Evolutionary conservation across 106 monocot species (phyloP).

Genomic region (Gastrodia elata): DNA sequence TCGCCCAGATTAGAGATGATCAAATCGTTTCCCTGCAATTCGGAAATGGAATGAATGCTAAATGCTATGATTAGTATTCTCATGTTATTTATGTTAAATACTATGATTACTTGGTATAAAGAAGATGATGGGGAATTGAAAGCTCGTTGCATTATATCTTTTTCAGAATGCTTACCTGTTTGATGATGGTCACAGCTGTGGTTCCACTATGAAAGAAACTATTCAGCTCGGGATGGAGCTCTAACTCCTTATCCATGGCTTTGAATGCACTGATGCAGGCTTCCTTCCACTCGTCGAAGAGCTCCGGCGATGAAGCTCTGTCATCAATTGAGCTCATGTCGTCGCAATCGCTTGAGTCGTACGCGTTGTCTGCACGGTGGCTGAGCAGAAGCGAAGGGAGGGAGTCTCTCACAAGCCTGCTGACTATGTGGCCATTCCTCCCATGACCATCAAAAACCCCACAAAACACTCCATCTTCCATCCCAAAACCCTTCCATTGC

Average conservation of each 20-base stretch:
- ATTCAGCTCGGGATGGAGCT: slow-evolving; percentile 32
- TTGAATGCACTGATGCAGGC: slow-evolving; percentile 65
- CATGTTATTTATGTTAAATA: too few relatives aligned
- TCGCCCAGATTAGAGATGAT: slow-evolving; percentile 95
- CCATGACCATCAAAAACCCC: slow-evolving; percentile 97
- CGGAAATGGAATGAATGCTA: slow-evolving; percentile 7
- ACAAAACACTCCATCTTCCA: slow-evolving; percentile 68
- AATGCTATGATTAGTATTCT: too few relatives aligned
- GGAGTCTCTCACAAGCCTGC: slow-evolving; percentile 62
- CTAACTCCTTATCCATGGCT: slow-evolving; percentile 78
- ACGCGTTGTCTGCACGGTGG: slow-evolving; percentile 20
- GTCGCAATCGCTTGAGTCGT: slow-evolving; percentile 13
- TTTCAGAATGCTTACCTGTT: slow-evolving; percentile 66
- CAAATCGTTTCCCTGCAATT: slow-evolving; percentile 55
- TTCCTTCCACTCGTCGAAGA: slow-evolving; percentile 81
- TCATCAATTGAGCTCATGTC: slow-evolving; percentile 23
- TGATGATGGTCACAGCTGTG: slow-evolving; percentile 75
- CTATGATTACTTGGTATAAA: too few relatives aligned
- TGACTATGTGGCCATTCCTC: slow-evolving; percentile 66
- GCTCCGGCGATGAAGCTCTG: slow-evolving; percentile 36
- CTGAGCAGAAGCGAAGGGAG: slow-evolving; percentile 57
- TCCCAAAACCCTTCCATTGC: slow-evolving; percentile 56
- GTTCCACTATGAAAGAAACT: slow-evolving; percentile 67
- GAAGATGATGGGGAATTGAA: too few relatives aligned
- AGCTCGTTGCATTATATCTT: too few relatives aligned